Evolutionary conservation across 73 alveolate species (phyloP).

Genomic region (Vitrella brassicaformis): DNA sequence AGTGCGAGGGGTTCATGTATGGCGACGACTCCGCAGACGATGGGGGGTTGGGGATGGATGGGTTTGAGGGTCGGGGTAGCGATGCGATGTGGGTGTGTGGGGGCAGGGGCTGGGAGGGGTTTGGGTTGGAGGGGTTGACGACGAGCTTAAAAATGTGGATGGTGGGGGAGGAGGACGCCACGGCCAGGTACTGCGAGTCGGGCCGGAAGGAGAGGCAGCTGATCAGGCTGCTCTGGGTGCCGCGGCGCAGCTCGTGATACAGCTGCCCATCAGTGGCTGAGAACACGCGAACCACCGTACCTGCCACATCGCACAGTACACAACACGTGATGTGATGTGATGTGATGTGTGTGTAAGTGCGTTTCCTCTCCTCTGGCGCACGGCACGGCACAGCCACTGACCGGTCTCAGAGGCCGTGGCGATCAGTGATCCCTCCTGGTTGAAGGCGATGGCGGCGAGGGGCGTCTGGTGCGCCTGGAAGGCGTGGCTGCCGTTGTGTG

Average conservation of each 20-base stretch:
- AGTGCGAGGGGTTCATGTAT: no score
- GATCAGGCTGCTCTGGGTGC: slow-evolving; percentile 16
- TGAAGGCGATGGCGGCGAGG: slow-evolving; percentile 18
- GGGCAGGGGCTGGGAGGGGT: not conserved
- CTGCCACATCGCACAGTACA: not conserved
- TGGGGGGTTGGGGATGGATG: no score
- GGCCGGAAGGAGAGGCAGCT: slow-evolving; percentile 15
- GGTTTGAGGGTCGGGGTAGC: not conserved
- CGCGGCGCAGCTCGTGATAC: slow-evolving; percentile 10
- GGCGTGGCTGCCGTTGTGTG: not conserved
- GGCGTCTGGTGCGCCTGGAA: slow-evolving; percentile 32
- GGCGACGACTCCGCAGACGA: no score
- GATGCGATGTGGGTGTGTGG: not conserved
- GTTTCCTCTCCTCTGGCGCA: not conserved
- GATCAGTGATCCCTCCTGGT: slow-evolving; percentile 13
- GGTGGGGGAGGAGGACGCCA: slow-evolving; percentile 26
- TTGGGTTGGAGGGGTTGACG: not conserved
- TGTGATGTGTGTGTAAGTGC: not conserved
- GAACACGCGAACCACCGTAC: not conserved
- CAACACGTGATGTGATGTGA: not conserved
- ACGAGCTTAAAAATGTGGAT: slow-evolving; percentile 37
- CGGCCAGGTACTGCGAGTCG: slow-evolving; percentile 21
- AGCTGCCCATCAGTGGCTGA: not conserved
- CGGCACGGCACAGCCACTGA: not conserved
- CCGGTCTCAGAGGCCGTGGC: slow-evolving; percentile 37